phyloP scores from a whole-genome alignment of 371 early-diverging fungal genomes.

The Mucor sp. region DNA sequence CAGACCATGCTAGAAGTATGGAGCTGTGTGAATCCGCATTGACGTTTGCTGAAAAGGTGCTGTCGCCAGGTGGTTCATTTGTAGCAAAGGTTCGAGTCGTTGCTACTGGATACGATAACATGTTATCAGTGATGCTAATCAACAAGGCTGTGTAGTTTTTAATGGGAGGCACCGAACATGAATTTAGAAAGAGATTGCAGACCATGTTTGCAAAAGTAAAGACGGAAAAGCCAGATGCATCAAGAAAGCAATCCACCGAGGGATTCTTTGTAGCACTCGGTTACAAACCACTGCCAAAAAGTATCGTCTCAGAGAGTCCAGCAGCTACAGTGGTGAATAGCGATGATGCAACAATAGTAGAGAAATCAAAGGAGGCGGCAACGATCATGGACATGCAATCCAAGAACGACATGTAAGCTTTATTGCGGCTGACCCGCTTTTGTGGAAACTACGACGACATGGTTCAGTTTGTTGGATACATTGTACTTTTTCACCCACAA shows the following conservation, averaged over 20 bases:
- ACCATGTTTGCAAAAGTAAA: constrained; percentile 51
- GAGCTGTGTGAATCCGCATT: constrained; percentile 74
- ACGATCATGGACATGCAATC: background rate
- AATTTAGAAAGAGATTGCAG: constrained; percentile 49
- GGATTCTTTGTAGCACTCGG: constrained; percentile 73
- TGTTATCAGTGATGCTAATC: too few relatives aligned
- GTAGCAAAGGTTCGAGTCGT: constrained; percentile 61
- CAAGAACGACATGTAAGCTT: background rate
- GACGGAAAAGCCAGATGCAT: constrained; percentile 71
- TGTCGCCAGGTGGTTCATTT: constrained; percentile 66
- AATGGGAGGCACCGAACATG: constrained; percentile 66
- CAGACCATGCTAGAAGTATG: constrained; percentile 57
- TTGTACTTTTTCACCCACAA: background rate
- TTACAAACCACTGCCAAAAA: constrained; percentile 17
- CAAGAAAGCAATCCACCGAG: constrained; percentile 75
- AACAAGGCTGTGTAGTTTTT: constrained; percentile 46
- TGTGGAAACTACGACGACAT: background rate
- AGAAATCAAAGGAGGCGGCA: background rate
- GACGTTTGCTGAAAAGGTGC: constrained; percentile 59
- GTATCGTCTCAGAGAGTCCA: background rate
- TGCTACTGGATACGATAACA: too few relatives aligned
- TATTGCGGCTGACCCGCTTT: background rate
- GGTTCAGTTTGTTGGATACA: background rate
- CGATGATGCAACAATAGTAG: background rate
- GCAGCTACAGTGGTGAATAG: background rate